Conservation (phyloP, 305 asterid species). For the Euphrasia arctica region DNA sequence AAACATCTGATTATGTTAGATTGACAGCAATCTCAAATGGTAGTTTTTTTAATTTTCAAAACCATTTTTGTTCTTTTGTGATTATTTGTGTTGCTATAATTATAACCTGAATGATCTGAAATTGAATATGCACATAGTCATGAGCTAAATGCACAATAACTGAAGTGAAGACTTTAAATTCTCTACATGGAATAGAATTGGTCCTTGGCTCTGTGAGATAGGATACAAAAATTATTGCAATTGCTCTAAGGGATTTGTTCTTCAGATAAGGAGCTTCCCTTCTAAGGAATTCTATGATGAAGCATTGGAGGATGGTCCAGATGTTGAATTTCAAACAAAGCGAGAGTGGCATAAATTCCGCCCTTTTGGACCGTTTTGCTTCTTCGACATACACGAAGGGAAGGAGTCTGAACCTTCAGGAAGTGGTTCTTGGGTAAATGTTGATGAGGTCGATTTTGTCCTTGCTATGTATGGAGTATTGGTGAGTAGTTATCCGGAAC, state of each 20-base stretch:
- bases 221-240: conserved; percentile 5
- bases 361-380: conserved; percentile 97
- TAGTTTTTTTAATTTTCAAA: no score
- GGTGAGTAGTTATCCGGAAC: conserved; percentile 86
- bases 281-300: conserved; percentile 88
- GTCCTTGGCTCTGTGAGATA: neutral
- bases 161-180: no score
- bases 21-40: neutral
- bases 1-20: no score
- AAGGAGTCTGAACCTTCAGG: conserved; percentile 72
- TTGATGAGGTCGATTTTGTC: conserved; percentile 90
- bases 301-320: conserved; percentile 88
- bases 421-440: conserved; percentile 81
- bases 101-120: no score
- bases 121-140: no score
- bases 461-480: conserved; percentile 63
- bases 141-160: no score
- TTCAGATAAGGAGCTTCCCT: conserved; percentile 95
- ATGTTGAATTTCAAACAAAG: conserved; percentile 54
- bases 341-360: conserved; percentile 81
- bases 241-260: conserved; percentile 6
- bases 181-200: no score
- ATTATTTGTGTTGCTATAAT: no score
- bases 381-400: conserved; percentile 90
- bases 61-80: no score